phyloP scores from a whole-genome alignment of 2,329 filamentous ascomycete species.

The Elsinoe perseae region DNA sequence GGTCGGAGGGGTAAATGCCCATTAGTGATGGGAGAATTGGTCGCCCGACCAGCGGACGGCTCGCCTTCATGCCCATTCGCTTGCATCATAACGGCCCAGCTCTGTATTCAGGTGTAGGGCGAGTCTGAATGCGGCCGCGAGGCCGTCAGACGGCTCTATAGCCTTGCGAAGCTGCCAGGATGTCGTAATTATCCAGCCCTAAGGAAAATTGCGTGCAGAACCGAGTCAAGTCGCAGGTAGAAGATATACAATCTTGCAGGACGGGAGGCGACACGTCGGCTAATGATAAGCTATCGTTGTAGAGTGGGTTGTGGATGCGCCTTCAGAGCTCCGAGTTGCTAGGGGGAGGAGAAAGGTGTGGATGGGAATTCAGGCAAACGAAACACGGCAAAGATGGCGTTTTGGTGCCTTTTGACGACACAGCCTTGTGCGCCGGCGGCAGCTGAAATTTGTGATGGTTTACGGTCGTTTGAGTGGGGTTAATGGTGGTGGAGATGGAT shows the following conservation, averaged over 20 bases:
- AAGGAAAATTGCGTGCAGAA: constrained; percentile 1
- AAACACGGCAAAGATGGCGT: constrained; percentile 15
- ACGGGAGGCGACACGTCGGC: constrained; percentile 3
- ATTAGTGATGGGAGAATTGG: background rate
- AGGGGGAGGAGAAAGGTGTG: background rate
- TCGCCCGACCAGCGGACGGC: constrained; percentile 12
- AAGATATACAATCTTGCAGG: background rate
- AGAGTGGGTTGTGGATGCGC: constrained; percentile 5
- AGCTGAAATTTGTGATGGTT: constrained; percentile 7
- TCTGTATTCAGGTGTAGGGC: background rate
- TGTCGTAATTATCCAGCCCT: constrained; percentile 7
- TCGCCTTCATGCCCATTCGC: constrained; percentile 13
- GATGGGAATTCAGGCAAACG: constrained; percentile 8
- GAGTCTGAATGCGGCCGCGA: constrained; percentile 8
- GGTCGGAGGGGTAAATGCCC: constrained; percentile 9
- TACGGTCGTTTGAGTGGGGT: constrained; percentile 8
- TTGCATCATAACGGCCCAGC: constrained; percentile 11
- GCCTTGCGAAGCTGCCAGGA: constrained; percentile 10
- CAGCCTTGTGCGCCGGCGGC: constrained; percentile 11
- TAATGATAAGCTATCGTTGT: constrained; percentile 12
- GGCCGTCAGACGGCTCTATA: constrained; percentile 16
- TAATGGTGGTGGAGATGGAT: background rate
- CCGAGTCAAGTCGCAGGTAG: constrained; percentile 4
- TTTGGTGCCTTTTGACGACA: constrained; percentile 8
- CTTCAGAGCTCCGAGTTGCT: background rate